Evolutionary conservation across 2,329 filamentous ascomycete species (phyloP), one percentile per base, ranked within the genome.

Genomic region (Rutstroemia sp.): DNA sequence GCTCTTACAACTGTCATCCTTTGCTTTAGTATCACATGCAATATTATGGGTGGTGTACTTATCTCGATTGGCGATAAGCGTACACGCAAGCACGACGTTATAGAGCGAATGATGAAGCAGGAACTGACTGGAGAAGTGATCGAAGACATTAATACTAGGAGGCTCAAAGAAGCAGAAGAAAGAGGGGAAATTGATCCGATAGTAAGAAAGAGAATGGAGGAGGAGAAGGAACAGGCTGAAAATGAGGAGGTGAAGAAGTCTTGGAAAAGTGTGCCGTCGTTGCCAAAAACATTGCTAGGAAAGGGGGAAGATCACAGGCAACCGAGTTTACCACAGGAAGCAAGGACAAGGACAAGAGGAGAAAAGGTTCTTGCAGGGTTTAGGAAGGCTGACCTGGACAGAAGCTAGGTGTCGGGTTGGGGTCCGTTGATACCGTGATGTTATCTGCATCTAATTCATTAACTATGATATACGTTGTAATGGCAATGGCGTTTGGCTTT

Each of bases 81-180:
- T 60, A 90, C 89, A 3, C 77, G 89, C 49, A 95, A 95, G 77
- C 91, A 89, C 78, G 88, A 94, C 27, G 88, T 95, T 0, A 78
- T 91, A 21, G 84, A 91, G 67, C 78, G 85, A 30, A 81, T 92
- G 71, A 83, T 88, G 67, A 75, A 88, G 21, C 89, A 92, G 69
- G 82, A 89, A 60, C 71, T 94, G 52, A 95, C 89, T 0, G 71
- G 78, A 46, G 76, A 83, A 64, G 83, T 82, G 1, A 83, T 86
- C 17, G 59, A 64, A 8, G 17, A 61, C 61, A 97, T 99, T 0
- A 91, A 95, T 66, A 94, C 87, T 38, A 88, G 94, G 67, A 94
- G 95, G 61, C 95, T 92, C 83, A 97, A 92, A 5, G 94, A 94
- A 66, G 94, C 84, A 2, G 64, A 65, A 48, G 59, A 62, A 30